These are phyloP conservation scores for Neofusicoccum sp. DNA, from an alignment of 2,329 filamentous ascomycete species.

Conservation along the genomic window DNA sequence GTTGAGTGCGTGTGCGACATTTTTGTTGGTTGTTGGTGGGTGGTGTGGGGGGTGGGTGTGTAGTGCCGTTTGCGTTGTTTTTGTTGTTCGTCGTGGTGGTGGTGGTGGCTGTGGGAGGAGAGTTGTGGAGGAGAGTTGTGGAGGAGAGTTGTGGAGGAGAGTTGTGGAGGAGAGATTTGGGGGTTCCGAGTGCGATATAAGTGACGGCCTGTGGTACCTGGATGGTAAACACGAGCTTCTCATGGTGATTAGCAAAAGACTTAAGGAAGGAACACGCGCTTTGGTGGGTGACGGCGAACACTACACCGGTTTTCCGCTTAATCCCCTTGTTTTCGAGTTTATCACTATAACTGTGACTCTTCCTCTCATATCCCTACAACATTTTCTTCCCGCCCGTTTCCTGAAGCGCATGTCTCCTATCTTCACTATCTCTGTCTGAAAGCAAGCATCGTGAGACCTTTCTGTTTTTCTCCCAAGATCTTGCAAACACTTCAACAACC, in stretches of 20 bases:
- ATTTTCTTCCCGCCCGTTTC: too few relatives aligned
- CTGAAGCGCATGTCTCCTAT: too few relatives aligned
- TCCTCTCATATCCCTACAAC: too few relatives aligned
- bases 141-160: not conserved
- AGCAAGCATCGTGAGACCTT: too few relatives aligned
- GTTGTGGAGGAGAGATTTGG: not conserved
- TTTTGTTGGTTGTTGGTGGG: not conserved
- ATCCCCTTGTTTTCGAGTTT: not conserved
- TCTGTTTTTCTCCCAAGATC: too few relatives aligned
- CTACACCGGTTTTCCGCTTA: not conserved
- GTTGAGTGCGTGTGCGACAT: not conserved
- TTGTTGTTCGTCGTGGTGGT: too few relatives aligned
- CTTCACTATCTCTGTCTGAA: too few relatives aligned
- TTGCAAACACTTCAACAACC: too few relatives aligned
- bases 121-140: not conserved
- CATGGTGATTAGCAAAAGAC: not conserved
- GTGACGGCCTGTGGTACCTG: not conserved
- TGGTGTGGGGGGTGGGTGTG: not conserved
- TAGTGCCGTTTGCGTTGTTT: too few relatives aligned
- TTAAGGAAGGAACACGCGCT: not conserved
- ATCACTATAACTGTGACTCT: too few relatives aligned
- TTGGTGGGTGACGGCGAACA: not conserved
- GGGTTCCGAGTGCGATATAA: not conserved
- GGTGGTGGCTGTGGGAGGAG: not conserved
- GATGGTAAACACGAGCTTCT: not conserved